These are phyloP conservation scores for Alloascoidea hylecoeti DNA, from an alignment of 805 yeast species.

Conservation along the genomic window DNA sequence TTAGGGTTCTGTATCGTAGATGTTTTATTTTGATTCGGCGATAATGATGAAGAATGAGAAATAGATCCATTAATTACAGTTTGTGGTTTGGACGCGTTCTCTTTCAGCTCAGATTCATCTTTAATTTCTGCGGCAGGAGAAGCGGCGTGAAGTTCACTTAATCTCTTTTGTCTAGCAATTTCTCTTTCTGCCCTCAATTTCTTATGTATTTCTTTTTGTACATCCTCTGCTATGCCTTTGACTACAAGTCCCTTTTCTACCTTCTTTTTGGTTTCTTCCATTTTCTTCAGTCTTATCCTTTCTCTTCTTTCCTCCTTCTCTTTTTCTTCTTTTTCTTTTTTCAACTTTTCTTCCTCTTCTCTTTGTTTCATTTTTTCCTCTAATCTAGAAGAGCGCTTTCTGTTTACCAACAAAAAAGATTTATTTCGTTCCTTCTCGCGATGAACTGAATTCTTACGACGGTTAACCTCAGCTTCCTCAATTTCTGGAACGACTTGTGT, in stretches of 20 bases:
- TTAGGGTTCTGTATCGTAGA: no score
- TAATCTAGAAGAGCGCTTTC: slow-evolving; percentile 1
- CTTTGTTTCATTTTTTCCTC: background rate
- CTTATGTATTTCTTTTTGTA: background rate
- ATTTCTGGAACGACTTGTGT: slow-evolving; percentile 15
- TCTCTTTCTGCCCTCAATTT: background rate
- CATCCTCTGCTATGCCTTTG: background rate
- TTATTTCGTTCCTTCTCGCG: slow-evolving; percentile 1
- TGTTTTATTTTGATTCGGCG: no score
- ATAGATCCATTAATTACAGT: no score
- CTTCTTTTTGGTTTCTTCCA: background rate
- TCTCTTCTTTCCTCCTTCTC: background rate
- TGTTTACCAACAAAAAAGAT: background rate
- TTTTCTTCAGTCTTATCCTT: background rate
- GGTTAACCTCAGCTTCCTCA: background rate
- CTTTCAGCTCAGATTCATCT: no score
- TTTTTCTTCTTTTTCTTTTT: background rate
- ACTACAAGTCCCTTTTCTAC: background rate
- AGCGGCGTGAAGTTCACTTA: no score
- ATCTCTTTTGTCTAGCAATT: background rate
- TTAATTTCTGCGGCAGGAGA: no score
- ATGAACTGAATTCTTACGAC: background rate
- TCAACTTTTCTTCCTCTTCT: slow-evolving; percentile 2
- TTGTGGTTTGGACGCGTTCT: no score
- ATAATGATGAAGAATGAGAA: no score